A percentile compares a stretch with the other conserved stretches of the same genome.
These are phyloP conservation scores for Perkinsus olseni DNA, from an alignment of 169 alveolate species.

Conservation along the genomic window DNA sequence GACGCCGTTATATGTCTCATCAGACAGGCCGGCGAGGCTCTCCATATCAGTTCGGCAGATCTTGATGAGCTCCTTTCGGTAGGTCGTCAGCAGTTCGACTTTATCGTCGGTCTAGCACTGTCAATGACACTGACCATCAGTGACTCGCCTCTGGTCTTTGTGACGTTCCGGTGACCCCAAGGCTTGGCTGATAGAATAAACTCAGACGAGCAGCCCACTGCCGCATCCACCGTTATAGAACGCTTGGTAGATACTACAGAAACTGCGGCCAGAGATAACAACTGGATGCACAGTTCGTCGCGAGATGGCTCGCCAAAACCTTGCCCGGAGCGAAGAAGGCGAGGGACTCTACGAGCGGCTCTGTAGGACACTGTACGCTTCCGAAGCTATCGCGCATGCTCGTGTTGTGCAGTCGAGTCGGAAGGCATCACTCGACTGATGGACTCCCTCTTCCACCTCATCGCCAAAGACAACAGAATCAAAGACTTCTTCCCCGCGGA, in stretches of 20 bases:
- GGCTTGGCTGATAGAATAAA: too few relatives aligned
- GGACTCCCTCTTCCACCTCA: neutral
- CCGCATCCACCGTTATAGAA: too few relatives aligned
- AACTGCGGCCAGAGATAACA: neutral
- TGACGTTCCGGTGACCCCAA: too few relatives aligned
- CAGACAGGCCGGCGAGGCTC: neutral
- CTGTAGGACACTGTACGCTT: neutral
- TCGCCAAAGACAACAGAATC: neutral
- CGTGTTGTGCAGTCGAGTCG: neutral
- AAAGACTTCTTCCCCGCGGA: neutral
- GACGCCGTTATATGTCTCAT: neutral
- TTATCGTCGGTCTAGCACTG: neutral
- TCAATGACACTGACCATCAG: too few relatives aligned
- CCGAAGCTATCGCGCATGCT: neutral
- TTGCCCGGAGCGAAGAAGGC: neutral
- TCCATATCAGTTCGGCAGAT: neutral
- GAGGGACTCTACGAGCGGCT: neutral
- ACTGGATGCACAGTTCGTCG: neutral
- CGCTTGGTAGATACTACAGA: neutral
- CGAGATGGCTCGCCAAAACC: neutral
- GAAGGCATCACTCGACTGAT: neutral
- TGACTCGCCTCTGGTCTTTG: too few relatives aligned
- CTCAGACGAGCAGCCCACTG: too few relatives aligned
- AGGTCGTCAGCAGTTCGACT: neutral
- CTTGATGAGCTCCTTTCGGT: neutral